A percentile compares a stretch with the other conserved stretches of the same genome.
These are phyloP conservation scores for Stephanocyclus meneghinianus DNA, from an alignment of 352 stramenopile genomes.

Conservation along the genomic window DNA sequence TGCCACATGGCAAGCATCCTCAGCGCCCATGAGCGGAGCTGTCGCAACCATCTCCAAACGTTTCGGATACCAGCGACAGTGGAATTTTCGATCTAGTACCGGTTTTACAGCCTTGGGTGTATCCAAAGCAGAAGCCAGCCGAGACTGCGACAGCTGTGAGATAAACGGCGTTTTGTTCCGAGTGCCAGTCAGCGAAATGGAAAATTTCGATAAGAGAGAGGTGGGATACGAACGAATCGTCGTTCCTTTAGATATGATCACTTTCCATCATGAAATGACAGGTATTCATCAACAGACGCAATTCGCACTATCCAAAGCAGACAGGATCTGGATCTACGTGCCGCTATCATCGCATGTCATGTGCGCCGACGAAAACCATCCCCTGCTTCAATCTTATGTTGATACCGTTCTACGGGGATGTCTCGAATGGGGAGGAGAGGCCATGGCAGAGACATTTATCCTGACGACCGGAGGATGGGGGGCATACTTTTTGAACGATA, in stretches of 20 bases:
- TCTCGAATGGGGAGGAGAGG: slow-evolving; percentile 67
- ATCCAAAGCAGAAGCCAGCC: slow-evolving; percentile 6
- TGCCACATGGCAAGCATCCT: slow-evolving; percentile 53
- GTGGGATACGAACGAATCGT: slow-evolving; percentile 61
- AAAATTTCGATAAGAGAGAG: slow-evolving; percentile 67
- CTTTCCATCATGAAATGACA: slow-evolving; percentile 23
- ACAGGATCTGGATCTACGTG: slow-evolving; percentile 65
- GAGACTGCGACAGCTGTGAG: slow-evolving; percentile 11
- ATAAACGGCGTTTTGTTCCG: slow-evolving; percentile 73
- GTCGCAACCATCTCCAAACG: slow-evolving; percentile 41
- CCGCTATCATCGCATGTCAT: slow-evolving; percentile 33
- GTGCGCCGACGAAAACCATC: slow-evolving; percentile 61
- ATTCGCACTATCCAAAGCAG: slow-evolving; percentile 14
- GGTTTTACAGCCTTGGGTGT: slow-evolving; percentile 71
- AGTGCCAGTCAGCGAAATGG: slow-evolving; percentile 47
- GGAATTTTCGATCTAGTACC: slow-evolving; percentile 72
- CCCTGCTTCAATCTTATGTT: slow-evolving; percentile 70
- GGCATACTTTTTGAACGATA: slow-evolving; percentile 73
- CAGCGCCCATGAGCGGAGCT: slow-evolving; percentile 18
- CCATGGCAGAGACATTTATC: slow-evolving; percentile 64
- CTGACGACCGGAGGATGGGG: slow-evolving; percentile 61
- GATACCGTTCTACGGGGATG: slow-evolving; percentile 74
- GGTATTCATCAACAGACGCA: slow-evolving; percentile 23
- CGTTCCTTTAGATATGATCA: slow-evolving; percentile 43
- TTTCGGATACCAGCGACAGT: slow-evolving; percentile 65